Evolutionary conservation across 2,329 filamentous ascomycete species (phyloP), one percentile per base, ranked within the genome.

Genomic region (Trichoderma sp.): DNA sequence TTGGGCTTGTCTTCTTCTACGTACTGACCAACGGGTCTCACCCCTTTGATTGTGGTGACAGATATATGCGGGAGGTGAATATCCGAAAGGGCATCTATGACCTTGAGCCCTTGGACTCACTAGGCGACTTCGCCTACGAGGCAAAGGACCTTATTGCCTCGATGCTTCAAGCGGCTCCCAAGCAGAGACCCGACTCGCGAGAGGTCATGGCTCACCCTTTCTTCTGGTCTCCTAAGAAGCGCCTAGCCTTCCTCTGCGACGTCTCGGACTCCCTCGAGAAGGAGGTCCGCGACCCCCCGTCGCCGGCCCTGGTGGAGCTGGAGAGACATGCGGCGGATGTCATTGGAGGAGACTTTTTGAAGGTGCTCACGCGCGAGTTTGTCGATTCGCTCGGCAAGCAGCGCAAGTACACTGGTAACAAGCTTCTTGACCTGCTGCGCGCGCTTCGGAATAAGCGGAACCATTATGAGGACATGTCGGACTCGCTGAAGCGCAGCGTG

Each of bases 1-100:
- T 99, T 43, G 96, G 96, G 1, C 92, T 97, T 68, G 94, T 99
- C n/a, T 99, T 98, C 85, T 98, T 95, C 83, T 99, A 98, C 80
- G 95, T 98, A n/a, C 86, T 99, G 72, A 98, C 95, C 1, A 93
- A 94, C 73, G 96, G 96, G 17, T 89, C 88, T 1, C 96, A 99
- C 80, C 96, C 96, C 0, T 99, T 97, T 77, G 95, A 98, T 79
- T 95, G 94, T 74, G 95, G 96, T 70, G 94, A 96, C 78, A 91
- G 94, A 64, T 98, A 96, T 85, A 97, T 97, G 89, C 90, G 96
- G 67, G 96, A 99, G 82, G 93, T 97, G 77, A 98, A 99, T 81
- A 98, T 99, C 77, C 94, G 97, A 77, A 97, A 97, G 80, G 93
- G 93, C 74, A 91, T 92, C 71, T 92, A 91, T 79, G 91, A 91